Evolutionary conservation across 2,329 filamentous ascomycete genomes (phyloP).

Genomic region (Cladophialophora yegresii): DNA sequence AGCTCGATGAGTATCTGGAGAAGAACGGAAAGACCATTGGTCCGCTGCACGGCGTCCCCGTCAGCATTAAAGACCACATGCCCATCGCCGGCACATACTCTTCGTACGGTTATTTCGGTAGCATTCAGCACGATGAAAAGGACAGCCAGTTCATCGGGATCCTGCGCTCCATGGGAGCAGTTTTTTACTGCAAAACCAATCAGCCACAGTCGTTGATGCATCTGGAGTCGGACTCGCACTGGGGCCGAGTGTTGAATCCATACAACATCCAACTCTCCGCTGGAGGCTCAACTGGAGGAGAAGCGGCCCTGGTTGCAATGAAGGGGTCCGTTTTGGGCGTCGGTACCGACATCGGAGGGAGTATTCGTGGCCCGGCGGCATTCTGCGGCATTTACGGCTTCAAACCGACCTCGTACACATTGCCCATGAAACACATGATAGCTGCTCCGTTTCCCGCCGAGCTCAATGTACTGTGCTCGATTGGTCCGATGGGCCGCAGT

Average conservation of each 20-base stretch:
- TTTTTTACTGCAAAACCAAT: conserved; percentile 41
- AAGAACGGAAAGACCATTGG: conserved; percentile 51
- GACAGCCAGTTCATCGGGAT: conserved; percentile 29
- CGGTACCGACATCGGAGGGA: conserved; percentile 55
- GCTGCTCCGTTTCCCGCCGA: conserved; percentile 20
- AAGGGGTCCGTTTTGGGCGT: conserved; percentile 57
- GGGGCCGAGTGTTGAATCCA: conserved; percentile 54
- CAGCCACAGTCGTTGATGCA: conserved; percentile 41
- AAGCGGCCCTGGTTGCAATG: conserved; percentile 58
- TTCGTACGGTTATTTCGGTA: conserved; percentile 19
- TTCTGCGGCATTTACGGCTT: conserved; percentile 47
- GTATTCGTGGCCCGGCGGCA: conserved; percentile 45
- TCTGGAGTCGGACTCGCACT: conserved; percentile 40
- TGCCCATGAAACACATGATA: conserved; percentile 41
- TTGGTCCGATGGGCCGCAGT: conserved; percentile 37
- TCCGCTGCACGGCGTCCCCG: conserved; percentile 64
- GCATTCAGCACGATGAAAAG: conserved; percentile 20
- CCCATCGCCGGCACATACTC: conserved; percentile 36
- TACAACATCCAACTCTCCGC: conserved; percentile 54
- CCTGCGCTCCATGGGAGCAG: conserved; percentile 39
- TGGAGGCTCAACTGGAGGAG: conserved; percentile 60
- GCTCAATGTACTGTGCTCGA: conserved; percentile 23
- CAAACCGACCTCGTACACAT: conserved; percentile 45
- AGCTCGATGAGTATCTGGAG: conserved; percentile 51
- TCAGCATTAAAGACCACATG: conserved; percentile 55